phyloP scores from a whole-genome alignment of 1,284 basidiomycete genomes.

The Microbotryomycetes sp. region DNA sequence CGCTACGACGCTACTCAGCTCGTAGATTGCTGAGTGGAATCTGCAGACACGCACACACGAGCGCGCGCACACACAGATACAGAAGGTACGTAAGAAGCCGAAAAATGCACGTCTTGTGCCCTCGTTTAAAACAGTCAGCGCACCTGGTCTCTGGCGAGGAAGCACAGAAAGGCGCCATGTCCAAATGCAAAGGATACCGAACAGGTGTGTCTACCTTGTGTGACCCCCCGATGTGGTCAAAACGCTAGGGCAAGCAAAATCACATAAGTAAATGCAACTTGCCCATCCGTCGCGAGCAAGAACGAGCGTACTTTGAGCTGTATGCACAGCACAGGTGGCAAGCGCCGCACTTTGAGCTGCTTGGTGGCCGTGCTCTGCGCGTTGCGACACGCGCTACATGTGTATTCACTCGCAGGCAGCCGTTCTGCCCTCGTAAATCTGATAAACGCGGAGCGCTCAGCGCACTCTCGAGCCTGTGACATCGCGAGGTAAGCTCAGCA shows the following conservation, averaged over 20 bases:
- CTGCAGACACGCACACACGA: too few relatives aligned
- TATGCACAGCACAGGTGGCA: conserved; percentile 86
- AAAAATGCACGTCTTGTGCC: conserved; percentile 7
- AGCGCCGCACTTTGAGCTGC: conserved; percentile 69
- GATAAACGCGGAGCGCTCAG: too few relatives aligned
- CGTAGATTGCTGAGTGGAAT: conserved; percentile 1
- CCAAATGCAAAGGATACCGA: conserved; percentile 71
- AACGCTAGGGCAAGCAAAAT: conserved; percentile 55
- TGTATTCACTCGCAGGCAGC: conserved; percentile 62
- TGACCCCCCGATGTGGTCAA: conserved; percentile 64
- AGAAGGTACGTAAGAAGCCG: background rate
- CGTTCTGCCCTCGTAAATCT: conserved; percentile 72
- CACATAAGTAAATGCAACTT: too few relatives aligned
- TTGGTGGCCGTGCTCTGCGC: conserved; percentile 64
- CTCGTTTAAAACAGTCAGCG: too few relatives aligned
- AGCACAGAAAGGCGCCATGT: conserved; percentile 82
- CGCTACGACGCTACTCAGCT: background rate
- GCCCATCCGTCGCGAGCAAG: conserved; percentile 1
- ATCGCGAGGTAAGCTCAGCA: too few relatives aligned
- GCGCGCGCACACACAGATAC: too few relatives aligned
- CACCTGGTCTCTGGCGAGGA: conserved; percentile 34
- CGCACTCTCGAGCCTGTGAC: too few relatives aligned
- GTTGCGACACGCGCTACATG: conserved; percentile 63
- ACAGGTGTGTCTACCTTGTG: conserved; percentile 81
- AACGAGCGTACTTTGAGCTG: conserved; percentile 72